Base-by-base conservation (phyloP, 148 eudicot genomes). In the Suaeda aralocaspica region DNA sequence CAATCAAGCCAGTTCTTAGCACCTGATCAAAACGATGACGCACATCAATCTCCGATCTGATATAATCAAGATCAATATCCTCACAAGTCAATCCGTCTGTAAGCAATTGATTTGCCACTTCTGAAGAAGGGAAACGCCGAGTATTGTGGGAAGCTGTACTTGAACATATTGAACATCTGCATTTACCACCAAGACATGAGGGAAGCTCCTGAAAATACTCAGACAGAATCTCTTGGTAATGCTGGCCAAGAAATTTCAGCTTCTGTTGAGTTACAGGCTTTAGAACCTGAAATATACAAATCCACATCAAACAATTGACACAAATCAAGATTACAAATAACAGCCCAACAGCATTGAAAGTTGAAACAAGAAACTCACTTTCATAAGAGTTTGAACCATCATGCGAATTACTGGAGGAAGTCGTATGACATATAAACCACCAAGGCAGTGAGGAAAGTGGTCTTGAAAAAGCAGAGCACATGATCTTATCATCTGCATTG, bases 351-450 rank as follows among this genome's bases (percentile, higher is more conserved):
- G 33, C 21, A 18, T 21, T 41, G 16, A 41, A 42, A 22, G 13
- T 21, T 41, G 16, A 41, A 42, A 22, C n/a, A 67, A 71, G 75
- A 58, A 82, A 72, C 93, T 84, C 84, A 91, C 98, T 72, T 88
- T 89, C 76, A 85, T 84, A 56, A 85, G 76, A 64, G 98, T 91
- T 70, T 89, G 96, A 59, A 85, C 94, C 79, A 93, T 83, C 72
- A 93, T 82, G 51, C 97, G 90, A 67, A 83, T 85, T 55, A 87
- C 86, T 36, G 92, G 87, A 77, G 92, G 98, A 82, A 89, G 89
- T 53, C 91, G 83, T 56, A 94, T 86, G 60, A 91, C 78, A 75
- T 79, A 85, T 76, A 94, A 77, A 79, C 85, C 77, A 68, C 87
- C 95, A 69, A 91, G 85, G 64, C 87, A 84, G 61, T 83, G 77